Evolutionary conservation across 2,329 filamentous ascomycete species (phyloP), one percentile per base, ranked within the genome.

Genomic region (Hymenoscyphus linearis): DNA sequence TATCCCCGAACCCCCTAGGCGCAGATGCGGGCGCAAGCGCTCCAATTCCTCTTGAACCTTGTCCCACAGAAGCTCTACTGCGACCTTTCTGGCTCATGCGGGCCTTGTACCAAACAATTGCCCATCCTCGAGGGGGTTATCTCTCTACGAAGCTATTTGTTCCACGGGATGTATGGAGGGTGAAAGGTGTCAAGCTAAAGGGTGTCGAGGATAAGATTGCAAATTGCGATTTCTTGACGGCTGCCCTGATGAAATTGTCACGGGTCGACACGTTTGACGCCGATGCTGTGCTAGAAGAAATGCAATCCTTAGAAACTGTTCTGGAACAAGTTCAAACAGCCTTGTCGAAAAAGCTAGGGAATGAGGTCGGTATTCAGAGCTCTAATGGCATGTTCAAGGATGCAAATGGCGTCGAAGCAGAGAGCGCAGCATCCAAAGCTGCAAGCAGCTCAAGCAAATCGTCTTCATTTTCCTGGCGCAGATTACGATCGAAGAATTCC

Each of bases 31-130:
- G 91, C 66, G 27, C 25, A 16, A 86, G 91, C 66, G 83, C 86
- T 1, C 93, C 93, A 13, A 82, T 88, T 25, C 85, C 91, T 0
- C 81, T 99, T 4, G 95, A 99, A 71, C 90, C 95, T 2, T 99
- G 96, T 72, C 95, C 95, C 0, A 90, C 89, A 37, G 91, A 96
- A 47, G 87, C 88, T 62, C 82, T 97, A 69, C 81, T 98, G n/a
- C 87, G 95, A 22, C 96, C 95, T 1, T 99, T 97, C 75, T 99
- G 95, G 95, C 80, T 99, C 52, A 96, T 99, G 91, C 87, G 95
- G 59, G 93, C 90, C 64, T 81, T 99, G 27, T 96, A 95, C 72
- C 91, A 97, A 73, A 96, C 93, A 0, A 85, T 99, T 52, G 89
- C 88, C 18, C 93, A 99, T 71, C 91, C 93, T 2, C 86, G 91